Percentiles rank a stretch among this genome's conserved stretches.
phyloP scores from a whole-genome alignment of 108 stramenopile genomes.

The Skeletonema costatum region DNA sequence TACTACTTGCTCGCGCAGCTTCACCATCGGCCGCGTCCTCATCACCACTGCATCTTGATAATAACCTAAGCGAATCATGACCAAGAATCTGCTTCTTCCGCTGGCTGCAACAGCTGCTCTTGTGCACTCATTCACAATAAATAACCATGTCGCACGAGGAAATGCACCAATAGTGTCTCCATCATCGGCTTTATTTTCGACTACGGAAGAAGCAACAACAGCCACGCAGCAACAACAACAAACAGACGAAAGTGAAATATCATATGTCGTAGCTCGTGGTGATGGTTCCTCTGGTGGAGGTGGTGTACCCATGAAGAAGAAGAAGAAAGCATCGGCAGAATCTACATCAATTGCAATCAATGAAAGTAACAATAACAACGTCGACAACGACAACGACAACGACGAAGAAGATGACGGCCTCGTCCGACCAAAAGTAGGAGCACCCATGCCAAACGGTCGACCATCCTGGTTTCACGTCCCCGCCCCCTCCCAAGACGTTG shows the following conservation, averaged over 20 bases:
- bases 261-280: constrained; percentile 65
- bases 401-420: constrained; percentile 29
- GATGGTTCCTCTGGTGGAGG: constrained; percentile 87
- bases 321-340: neutral
- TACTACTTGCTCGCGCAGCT: too few species aligned
- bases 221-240: neutral
- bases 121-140: neutral
- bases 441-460: constrained; percentile 82
- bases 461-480: constrained; percentile 77
- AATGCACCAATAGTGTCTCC: neutral
- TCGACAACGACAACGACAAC: neutral
- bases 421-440: constrained; percentile 78
- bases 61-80: neutral
- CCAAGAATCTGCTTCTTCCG: neutral
- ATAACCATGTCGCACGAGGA: neutral
- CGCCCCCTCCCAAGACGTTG: constrained; percentile 57
- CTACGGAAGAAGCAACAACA: neutral
- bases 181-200: neutral
- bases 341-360: neutral
- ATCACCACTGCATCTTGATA: too few species aligned
- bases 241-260: constrained; percentile 23
- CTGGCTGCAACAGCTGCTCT: neutral
- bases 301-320: constrained; percentile 77
- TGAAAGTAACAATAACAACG: neutral
- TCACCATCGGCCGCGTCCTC: too few species aligned